Base-by-base conservation (phyloP, 305 asterid genomes). In the Petunia hybrid region DNA sequence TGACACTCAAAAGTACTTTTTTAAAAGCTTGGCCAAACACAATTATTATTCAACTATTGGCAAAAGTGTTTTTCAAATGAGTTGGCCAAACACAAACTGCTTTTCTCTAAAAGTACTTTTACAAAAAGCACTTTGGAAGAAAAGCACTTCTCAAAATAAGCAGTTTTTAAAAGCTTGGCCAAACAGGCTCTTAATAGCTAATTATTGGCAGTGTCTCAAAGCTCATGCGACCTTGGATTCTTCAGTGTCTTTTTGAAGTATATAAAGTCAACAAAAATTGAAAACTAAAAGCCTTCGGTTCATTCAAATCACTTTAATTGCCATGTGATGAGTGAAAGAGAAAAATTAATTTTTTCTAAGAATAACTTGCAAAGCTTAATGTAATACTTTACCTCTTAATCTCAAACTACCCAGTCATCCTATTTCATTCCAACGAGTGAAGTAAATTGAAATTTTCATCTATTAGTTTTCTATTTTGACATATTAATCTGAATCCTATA, bases 241-340 rank as follows among this genome's bases (percentile, higher is more conserved):
- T 22, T 61, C 6, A 77, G 80, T 77, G 35, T 63, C 60, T 41
- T 71, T 22, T 56, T 83, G 80, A 62, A 48, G 61, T 53, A 55
- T 41, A 61, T 8, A 65, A 85, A 82, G 86, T 82, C 90, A 87
- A 87, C 70, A 35, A 80, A 22, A 53, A 76, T 80, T 87, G 73
- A 68, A 87, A 48, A 55, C 64, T 63, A 71, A 68, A 69, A 41
- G 35, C 35, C 0, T 81, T 12, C 46, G 45, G 14, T 77, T 59
- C 71, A 61, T 8, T 36, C 41, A 35, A 48, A 48, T 71, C 13
- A 59, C 31, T 39, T 12, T 71, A 12, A 31, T 10, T 70, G 55
- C 61, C 45, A 71, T 71, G 62, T 48, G 62, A 70, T 22, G 4
- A 62, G 40, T 10, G 45, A 71, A 71, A 71, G 12, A 13, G 39